Evolutionary conservation across 805 yeast genomes (phyloP), one percentile per base, ranked within the genome.

Genomic region (Wickerhamomyces mucosus): DNA sequence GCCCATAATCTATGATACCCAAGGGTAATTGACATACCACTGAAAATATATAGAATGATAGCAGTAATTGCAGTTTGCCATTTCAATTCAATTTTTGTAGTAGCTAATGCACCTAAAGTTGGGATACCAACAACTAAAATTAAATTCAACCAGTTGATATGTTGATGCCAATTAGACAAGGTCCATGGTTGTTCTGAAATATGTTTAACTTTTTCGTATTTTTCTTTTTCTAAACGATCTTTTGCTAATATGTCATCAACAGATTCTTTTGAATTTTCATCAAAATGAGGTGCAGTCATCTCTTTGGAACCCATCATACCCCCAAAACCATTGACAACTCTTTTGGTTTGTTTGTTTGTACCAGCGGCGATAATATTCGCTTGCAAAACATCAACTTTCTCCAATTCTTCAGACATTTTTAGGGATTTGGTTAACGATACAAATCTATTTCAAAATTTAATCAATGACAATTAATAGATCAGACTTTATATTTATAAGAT

Each of bases 351-450:
- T 52, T 75, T 78, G 63, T 80, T 74, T 33, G 83, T 72, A 42
- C 94, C 94, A 9, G 92, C 81, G 13, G 94, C 94, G 39, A 82
- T 68, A 28, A 83, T 75, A 55, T 79, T 81, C 38, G 86, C 84
- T 33, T 71, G 62, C 27, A 75, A 69, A 42, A 82, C 65, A 52
- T 82, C 86, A 31, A 76, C 71, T 13, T 43, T 31, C 31, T 50
- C 53, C 18, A 50, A 35, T 5, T 35, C 43, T 9, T 13, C 16
- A 23, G 26, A 23, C 26, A 23, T 23, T n/a, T 7, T 21, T 6
- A 11, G 13, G 13, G 15, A 13, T 15, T 23, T 4, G 13, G 26
- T 6, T 23, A 16, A 23, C n/a, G n/a, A n/a, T n/a, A n/a, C n/a
- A n/a, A n/a, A n/a, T n/a, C n/a, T n/a, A n/a, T n/a, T n/a, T n/a